Conservation (phyloP, 2,329 filamentous ascomycete genomes). For the Myriosclerotinia duriaeana region DNA sequence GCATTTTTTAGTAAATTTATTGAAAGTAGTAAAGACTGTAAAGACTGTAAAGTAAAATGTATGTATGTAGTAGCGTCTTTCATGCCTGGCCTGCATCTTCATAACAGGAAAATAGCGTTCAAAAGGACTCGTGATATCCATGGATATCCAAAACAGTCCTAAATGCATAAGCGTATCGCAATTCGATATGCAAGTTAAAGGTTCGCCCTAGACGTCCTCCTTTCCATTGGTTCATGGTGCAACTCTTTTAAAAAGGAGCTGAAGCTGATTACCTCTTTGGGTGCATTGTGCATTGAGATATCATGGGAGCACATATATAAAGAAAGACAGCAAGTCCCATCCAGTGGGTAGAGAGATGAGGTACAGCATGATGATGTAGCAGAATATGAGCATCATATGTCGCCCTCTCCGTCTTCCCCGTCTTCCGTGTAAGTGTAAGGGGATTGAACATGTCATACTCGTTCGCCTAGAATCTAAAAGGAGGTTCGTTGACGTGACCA, state of each 20-base stretch:
- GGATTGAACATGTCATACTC: background rate
- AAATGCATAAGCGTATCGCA: conserved; percentile 20
- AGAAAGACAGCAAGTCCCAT: conserved; percentile 17
- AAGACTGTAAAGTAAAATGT: too few species aligned
- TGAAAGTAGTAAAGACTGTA: too few species aligned
- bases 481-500: background rate
- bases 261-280: conserved; percentile 20
- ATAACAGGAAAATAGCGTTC: background rate
- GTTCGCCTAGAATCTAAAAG: background rate
- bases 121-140: conserved; percentile 17
- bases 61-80: too few species aligned
- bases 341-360: conserved; percentile 20
- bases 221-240: conserved; percentile 7
- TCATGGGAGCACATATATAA: conserved; percentile 24
- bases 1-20: background rate
- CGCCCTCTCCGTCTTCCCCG: conserved; percentile 6
- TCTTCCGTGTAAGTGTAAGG: background rate
- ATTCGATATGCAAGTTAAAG: conserved; percentile 3
- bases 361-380: conserved; percentile 14
- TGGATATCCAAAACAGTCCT: conserved; percentile 5
- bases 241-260: conserved; percentile 1
- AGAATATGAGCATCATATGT: conserved; percentile 18
- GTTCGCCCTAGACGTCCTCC: conserved; percentile 3
- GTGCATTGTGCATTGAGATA: conserved; percentile 10
- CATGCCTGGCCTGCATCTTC: conserved; percentile 12